Base-by-base conservation (phyloP, 768 basidiomycete genomes). In the Clitopilus hobsonii region DNA sequence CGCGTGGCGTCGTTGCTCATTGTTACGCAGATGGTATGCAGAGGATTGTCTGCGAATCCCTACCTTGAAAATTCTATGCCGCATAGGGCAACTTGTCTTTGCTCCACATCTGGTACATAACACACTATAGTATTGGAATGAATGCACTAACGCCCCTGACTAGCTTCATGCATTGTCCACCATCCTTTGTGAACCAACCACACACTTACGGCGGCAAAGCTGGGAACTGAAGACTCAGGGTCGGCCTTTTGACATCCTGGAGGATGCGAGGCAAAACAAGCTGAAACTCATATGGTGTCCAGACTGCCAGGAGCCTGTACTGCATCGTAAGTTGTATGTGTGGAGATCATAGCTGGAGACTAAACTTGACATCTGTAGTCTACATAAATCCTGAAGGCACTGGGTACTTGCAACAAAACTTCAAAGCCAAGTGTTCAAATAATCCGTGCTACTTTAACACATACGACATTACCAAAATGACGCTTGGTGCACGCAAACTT, bases 371-470 rank as follows among this genome's bases (percentile, higher is more conserved):
- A 4, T n/a, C 22, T 45, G 5, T 41, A 80, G 78, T 71, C 5
- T 74, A 73, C 38, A 49, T 72, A 18, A 71, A 63, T 3, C 63
- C 61, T 16, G 58, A 63, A 1, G 72, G 70, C 2, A 73, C 71
- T 1, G 80, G 79, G 1, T 81, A 78, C 49, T 58, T 71, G 0
- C 75, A 78, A 55, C 62, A 59, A 20, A 64, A 60, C 0, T 80
- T 80, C 55, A 60, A 29, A 8, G 52, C 59, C 5, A 27, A 36
- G 45, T 81, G 80, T 54, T 32, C 41, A 6, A 27, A 29, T 20
- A 50, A 57, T 1, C 45, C 25, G 3, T 81, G 80, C 55, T 54
- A 57, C 8, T 36, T 36, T n/a, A 11, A 14, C 28, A 65, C 72
- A 22, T 20, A 47, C 6, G 63, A 55, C 16, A 71, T 82, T 22